Base-by-base conservation (phyloP, 2,329 filamentous ascomycete species). In the Curvularia hawaiiensis region DNA sequence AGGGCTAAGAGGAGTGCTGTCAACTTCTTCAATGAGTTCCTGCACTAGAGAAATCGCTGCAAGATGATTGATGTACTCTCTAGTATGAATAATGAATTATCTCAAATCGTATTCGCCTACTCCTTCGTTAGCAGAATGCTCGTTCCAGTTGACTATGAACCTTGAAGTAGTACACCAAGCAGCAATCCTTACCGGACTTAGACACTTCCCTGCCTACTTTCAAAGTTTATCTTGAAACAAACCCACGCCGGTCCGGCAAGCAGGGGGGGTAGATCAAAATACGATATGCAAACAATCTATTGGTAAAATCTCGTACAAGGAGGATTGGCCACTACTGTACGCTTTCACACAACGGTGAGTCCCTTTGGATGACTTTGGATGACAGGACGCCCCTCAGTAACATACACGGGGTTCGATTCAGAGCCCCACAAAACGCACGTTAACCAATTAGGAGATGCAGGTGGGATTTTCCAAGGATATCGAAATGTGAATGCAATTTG, bases 1-100 rank as follows among this genome's bases (percentile, higher is more conserved):
- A 70, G 69, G 62, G 71, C 72, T 30, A 76, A 74, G 69, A 69
- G 64, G 43, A 62, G 58, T 47, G 66, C 66, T 7, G 72, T 73
- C 9, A 63, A 63, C 10, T 75, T 71, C 24, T 72, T 75, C 51
- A 68, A 59, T 0, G 70, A 75, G 66, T 75, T 69, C 43, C 40
- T 75, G 62, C 71, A 75, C 57, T 72, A 66, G 56, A 20, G 10
- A 3, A 18, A 2, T 3, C 2, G 14, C 12, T 16, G 3, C n/a
- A 33, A 4, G 8, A 9, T 16, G 11, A 3, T 22, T 22, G 16
- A 18, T 24, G 40, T 26, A 28, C 24, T 16, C 22, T 44, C 12
- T 14, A 24, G 22, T 11, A 44, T 11, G 24, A 28, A 26, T 44
- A 44, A 28, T 18, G 6, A 3, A 44, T 44, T 3, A 8, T 10